phyloP scores from a whole-genome alignment of 2,329 filamentous ascomycete genomes.

The Colletotrichum euphorbiae region DNA sequence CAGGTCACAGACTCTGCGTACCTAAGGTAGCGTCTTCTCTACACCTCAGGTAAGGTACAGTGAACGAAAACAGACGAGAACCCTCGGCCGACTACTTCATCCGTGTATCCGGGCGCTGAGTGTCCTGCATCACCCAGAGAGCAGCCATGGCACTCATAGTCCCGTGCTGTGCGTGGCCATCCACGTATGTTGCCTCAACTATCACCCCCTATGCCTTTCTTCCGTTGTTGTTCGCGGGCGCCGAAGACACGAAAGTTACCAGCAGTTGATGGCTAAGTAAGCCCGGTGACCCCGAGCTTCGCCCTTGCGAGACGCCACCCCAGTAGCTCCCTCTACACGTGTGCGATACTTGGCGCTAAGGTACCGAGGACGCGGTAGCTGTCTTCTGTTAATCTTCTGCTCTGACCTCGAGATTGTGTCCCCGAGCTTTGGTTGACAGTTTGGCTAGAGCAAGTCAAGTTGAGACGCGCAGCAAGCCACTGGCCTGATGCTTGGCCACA shows the following conservation, averaged over 20 bases:
- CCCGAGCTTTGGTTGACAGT: slow-evolving; percentile 16
- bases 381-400: slow-evolving; percentile 12
- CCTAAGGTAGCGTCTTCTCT: neutral
- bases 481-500: neutral
- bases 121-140: slow-evolving; percentile 14
- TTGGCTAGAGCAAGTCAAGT: neutral
- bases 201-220: neutral
- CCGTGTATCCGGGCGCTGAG: slow-evolving; percentile 12
- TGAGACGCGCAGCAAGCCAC: too few species aligned
- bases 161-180: slow-evolving; percentile 13
- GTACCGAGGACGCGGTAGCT: slow-evolving; percentile 22
- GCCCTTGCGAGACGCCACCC: slow-evolving; percentile 31
- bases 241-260: slow-evolving; percentile 4
- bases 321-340: slow-evolving; percentile 28
- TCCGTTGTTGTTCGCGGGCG: neutral
- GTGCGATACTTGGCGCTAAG: slow-evolving; percentile 36
- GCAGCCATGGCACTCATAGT: slow-evolving; percentile 17
- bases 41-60: neutral
- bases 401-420: neutral
- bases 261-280: slow-evolving; percentile 25
- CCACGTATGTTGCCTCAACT: slow-evolving; percentile 5
- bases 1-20: neutral
- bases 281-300: slow-evolving; percentile 29
- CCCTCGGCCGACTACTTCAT: slow-evolving; percentile 1
- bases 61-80: neutral